Percentiles rank a stretch among this genome's conserved stretches.
Conservation (phyloP, 306 rosid species). For the Acacia crassicarpa region DNA sequence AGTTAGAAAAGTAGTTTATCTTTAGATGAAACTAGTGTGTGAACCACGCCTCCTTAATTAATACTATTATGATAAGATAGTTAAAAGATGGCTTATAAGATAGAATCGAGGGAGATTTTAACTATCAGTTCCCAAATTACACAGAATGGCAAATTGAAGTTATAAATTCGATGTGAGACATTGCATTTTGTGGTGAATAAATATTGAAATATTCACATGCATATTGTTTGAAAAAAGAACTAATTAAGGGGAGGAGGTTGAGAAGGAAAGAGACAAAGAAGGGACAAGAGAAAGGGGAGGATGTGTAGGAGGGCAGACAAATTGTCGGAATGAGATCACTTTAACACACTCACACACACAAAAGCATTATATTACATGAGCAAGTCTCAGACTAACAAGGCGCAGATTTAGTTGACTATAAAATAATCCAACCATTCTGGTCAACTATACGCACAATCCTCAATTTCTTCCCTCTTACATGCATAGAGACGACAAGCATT, state of each 20-base stretch:
- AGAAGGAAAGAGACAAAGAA: constrained; percentile 28
- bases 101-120: no score
- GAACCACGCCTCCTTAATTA: no score
- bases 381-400: not conserved
- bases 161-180: not conserved
- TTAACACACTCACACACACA: not conserved
- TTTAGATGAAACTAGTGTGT: no score
- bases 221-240: not conserved
- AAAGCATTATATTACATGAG: not conserved
- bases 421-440: not conserved
- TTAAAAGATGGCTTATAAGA: no score
- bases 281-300: constrained; percentile 34
- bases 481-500: not conserved
- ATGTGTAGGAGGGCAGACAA: constrained; percentile 12
- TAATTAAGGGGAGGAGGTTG: not conserved
- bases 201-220: not conserved
- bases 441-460: not conserved
- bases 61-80: no score
- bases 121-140: not conserved
- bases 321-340: constrained; percentile 1
- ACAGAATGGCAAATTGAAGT: not conserved
- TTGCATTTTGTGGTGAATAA: not conserved
- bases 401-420: not conserved
- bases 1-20: no score
- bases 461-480: not conserved